Evolutionary conservation across 257 asterid genomes (phyloP), one percentile per base, ranked within the genome.

Genomic region (Perilla frutescens): DNA sequence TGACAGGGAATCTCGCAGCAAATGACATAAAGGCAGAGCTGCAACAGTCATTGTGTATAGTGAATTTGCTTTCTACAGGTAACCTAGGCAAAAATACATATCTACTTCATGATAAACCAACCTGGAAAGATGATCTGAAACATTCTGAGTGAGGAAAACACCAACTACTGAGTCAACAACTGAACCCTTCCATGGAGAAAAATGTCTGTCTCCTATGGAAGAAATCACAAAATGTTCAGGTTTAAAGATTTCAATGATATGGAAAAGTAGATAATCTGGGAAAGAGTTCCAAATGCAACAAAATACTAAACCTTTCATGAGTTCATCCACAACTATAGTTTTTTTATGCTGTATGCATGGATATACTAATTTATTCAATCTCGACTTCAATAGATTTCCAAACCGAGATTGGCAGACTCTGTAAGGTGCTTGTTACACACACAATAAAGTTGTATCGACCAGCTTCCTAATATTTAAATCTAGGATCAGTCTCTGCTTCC

Each of bases 161-260:
- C 96, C 96, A 72, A 87, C 84, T 20, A 89, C 93, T 0, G 93
- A 90, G 77, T 89, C 97, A 61, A 90, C 87, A 15, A 90, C 87
- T 40, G 97, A 90, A 32, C 96, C 97, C 77, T 91, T 89, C 97
- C 93, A 91, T 3, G 86, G 90, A 26, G 91, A 83, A 79, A 91
- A 89, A 15, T 83, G 89, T 40, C 91, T 84, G 74, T 89, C 86
- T 44, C 97, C 93, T 89, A 81, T 66, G 61, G 62, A 62, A 47
- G 63, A 79, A 73, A 41, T 45, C 20, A 67, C 62, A 67, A 44
- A 56, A 66, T n/a, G 68, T 34, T 62, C 71, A 44, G 73, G 11
- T 60, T 59, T 13, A 63, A 61, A 79, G 53, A 20, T 26, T 44
- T 75, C 63, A 68, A 68, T 20, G 32, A 60, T 44, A 53, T 54